Base-by-base conservation (phyloP, 1,284 basidiomycete genomes). In the Peniophora sp. region DNA sequence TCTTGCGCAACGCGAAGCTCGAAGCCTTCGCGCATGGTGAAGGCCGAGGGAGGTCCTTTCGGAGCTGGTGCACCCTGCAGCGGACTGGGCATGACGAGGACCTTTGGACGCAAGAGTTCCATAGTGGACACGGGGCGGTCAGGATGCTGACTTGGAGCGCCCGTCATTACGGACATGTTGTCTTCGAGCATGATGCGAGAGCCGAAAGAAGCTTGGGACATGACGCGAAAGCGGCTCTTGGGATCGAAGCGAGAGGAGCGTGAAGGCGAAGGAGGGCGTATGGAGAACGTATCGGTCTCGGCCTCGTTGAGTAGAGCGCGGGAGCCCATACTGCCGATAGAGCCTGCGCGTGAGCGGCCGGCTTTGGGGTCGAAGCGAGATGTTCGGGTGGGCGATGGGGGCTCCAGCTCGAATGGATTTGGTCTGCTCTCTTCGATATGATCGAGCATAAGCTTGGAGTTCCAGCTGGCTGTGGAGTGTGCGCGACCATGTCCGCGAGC, bases 31-130 rank as follows among this genome's bases (percentile, higher is more conserved):
- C 37, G 37, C 37, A 41, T 20, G 42, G 61, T 41, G 63, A 66
- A 5, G 61, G 53, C 3, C 52, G 58, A 8, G 68, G 58, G 2
- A 65, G 61, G 6, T 66, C 56, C 42, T 49, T 66, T 56, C 34
- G 66, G 45, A n/a, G 67, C 55, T n/a, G 62, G 59, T 11, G 68
- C 62, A 42, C 71, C 68, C 62, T 90, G 88, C 48, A 91, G 67
- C 3, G 88, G 88, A 58, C 86, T 89, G 12, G 88, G 88, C 88
- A 91, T 91, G 52, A 91, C 82, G 45, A 91, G 79, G 23, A 92
- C 74, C 63, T 91, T 92, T 1, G 88, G 88, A 24, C 88, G 75
- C 63, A 91, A 73, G 47, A 91, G 68, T 22, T 91, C 88, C 52
- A 85, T 58, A 14, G 83, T 84, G 6, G 87, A 59, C 81, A 81